These are phyloP conservation scores for Amanita thiersii DNA, from an alignment of 768 basidiomycete genomes.

Conservation along the genomic window DNA sequence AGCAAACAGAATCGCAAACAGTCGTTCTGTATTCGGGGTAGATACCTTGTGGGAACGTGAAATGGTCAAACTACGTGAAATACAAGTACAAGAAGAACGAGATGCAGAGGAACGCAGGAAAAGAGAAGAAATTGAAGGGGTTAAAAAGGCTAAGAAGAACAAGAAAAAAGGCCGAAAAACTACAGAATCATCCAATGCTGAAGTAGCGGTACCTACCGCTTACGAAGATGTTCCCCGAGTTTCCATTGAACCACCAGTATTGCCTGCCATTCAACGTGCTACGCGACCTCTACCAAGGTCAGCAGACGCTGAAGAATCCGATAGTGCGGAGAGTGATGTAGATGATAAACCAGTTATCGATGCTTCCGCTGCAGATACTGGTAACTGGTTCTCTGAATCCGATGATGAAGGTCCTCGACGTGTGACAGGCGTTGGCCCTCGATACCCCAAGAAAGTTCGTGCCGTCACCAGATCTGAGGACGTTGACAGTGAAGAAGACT, in stretches of 20 bases:
- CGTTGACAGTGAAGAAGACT: conserved; percentile 70
- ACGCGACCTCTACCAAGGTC: conserved; percentile 27
- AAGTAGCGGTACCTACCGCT: neutral
- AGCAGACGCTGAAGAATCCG: conserved; percentile 41
- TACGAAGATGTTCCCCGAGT: conserved; percentile 18
- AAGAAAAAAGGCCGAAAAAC: conserved; percentile 33
- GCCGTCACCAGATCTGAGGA: conserved; percentile 17
- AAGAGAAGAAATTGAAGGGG: conserved; percentile 37
- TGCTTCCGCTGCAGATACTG: conserved; percentile 54
- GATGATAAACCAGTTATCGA: conserved; percentile 30
- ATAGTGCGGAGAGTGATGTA: conserved; percentile 41
- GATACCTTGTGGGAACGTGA: conserved; percentile 93
- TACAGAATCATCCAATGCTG: conserved; percentile 11
- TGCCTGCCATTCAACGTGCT: conserved; percentile 35
- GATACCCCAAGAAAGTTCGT: conserved; percentile 31
- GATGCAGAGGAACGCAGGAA: conserved; percentile 46
- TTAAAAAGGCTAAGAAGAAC: conserved; percentile 36
- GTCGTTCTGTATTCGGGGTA: conserved; percentile 85
- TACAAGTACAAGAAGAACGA: conserved; percentile 59
- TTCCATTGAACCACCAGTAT: conserved; percentile 31
- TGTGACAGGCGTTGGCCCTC: conserved; percentile 50
- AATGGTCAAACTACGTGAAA: conserved; percentile 68
- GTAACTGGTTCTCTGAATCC: conserved; percentile 8
- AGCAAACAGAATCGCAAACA: conserved; percentile 25
- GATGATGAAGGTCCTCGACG: conserved; percentile 45